Base-by-base conservation (phyloP, 306 rosid species). In the Pterocarpus santalinus region DNA sequence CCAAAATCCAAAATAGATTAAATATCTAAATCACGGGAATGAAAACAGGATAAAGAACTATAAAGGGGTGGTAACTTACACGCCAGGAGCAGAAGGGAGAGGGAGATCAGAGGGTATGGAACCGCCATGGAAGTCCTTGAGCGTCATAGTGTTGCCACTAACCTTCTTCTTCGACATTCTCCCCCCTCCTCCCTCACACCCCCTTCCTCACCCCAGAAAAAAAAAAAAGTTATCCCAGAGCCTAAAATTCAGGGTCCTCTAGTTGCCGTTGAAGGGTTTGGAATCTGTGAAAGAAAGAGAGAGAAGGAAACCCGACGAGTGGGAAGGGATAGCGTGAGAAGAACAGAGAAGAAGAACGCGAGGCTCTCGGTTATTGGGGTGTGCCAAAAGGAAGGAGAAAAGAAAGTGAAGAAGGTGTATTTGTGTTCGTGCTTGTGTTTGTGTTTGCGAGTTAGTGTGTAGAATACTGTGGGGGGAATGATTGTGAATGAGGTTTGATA, bases 31-130 rank as follows among this genome's bases (percentile, higher is more conserved):
- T 1, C 13, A 22, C 32, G 2, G n/a, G 8, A 41, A 41, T 14
- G 5, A 70, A 60, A 69, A 16, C 16, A 33, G 53, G 11, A 28
- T 44, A 60, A 73, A 52, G 5, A 32, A 5, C 51, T 9, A 44
- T 55, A 57, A 39, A 38, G 75, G 86, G 76, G 53, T 12, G 51
- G 39, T 11, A 43, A 82, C 98, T 88, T 87, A 95, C 99, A 93
- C 92, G 82, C 99, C 99, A 2, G 98, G 97, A 76, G 99, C 99
- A 38, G 99, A 93, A 69, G 98, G 99, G 69, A 95, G 97, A 85
- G 96, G 91, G 80, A 95, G 97, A 91, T 95, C 96, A 78, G 93
- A 87, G 47, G 99, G 99, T 22, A 95, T 95, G 52, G 97, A 93
- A 33, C 98, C 98, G 66, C 99, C 99, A 80, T 95, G 99, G 79